Evolutionary conservation across 441 rosid species (phyloP).

Genomic region (Pelargonium australe): DNA sequence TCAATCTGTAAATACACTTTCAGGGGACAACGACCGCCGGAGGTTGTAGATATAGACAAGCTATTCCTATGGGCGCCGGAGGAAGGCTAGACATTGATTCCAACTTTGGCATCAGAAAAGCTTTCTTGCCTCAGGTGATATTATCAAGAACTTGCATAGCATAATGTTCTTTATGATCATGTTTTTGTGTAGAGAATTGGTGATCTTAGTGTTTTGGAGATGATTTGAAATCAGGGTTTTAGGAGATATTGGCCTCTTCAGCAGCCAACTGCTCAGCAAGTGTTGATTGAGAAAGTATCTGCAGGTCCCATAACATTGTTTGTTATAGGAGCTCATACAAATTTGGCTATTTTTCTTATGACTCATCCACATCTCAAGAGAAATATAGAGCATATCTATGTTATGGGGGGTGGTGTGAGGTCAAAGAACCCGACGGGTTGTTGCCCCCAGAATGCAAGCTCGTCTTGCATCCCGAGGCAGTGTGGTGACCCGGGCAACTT

Average conservation of each 20-base stretch:
- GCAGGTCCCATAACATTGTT: conserved; percentile 60
- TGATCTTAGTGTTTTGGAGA: not conserved
- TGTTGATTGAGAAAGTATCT: conserved; percentile 51
- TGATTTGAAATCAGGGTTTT: conserved; percentile 43
- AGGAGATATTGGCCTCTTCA: conserved; percentile 66
- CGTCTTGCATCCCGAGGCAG: conserved; percentile 42
- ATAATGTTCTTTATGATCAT: not conserved
- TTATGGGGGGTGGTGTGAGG: conserved; percentile 85
- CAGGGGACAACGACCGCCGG: conserved; percentile 73
- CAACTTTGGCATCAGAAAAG: conserved; percentile 67
- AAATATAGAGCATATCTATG: conserved; percentile 60
- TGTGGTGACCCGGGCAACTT: conserved; percentile 67
- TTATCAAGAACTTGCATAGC: not conserved
- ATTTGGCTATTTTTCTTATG: conserved; percentile 70
- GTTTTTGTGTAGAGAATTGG: conserved; percentile 12
- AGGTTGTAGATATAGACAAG: conserved; percentile 76
- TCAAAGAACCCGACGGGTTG: conserved; percentile 53
- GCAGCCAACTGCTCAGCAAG: conserved; percentile 73
- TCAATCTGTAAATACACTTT: not conserved
- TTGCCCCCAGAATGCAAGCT: conserved; percentile 40
- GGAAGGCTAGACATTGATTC: conserved; percentile 61
- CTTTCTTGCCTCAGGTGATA: conserved; percentile 73
- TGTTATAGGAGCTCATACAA: conserved; percentile 64
- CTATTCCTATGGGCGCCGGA: conserved; percentile 60
- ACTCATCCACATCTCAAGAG: conserved; percentile 62